Conservation (phyloP, 345 rosid species). For the Psidium friedrichsthalianum region DNA sequence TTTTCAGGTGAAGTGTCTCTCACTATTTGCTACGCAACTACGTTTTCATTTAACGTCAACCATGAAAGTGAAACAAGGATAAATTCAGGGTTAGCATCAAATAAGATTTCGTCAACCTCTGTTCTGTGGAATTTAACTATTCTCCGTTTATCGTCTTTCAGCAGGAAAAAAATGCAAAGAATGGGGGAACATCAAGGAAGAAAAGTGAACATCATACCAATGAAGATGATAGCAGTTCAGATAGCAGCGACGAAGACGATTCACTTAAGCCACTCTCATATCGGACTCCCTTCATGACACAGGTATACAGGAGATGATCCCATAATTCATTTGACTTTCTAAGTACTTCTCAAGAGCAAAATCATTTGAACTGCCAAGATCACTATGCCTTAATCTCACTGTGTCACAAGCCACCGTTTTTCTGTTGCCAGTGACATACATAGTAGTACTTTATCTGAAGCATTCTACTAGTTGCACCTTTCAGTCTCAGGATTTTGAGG, state of each 20-base stretch:
- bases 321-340: neutral
- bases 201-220: conserved; percentile 30
- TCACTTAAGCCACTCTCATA: conserved; percentile 54
- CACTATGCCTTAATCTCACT: neutral
- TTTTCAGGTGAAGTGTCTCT: conserved; percentile 50
- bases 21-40: neutral
- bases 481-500: neutral
- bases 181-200: conserved; percentile 39
- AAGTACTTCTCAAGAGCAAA: neutral
- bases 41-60: too few species aligned
- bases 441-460: neutral
- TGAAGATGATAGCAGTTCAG: conserved; percentile 54
- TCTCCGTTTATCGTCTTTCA: neutral
- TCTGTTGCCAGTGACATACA: neutral
- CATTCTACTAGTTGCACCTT: neutral
- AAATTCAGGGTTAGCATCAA: neutral
- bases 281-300: conserved; percentile 78
- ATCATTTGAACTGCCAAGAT: neutral
- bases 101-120: neutral
- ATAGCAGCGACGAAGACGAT: conserved; percentile 68
- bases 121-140: neutral
- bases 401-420: neutral
- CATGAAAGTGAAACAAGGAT: neutral
- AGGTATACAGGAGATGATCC: conserved; percentile 21
- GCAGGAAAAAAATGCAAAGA: conserved; percentile 47